Evolutionary conservation across 2,329 filamentous ascomycete species (phyloP).

Genomic region (Penicillium sp.): DNA sequence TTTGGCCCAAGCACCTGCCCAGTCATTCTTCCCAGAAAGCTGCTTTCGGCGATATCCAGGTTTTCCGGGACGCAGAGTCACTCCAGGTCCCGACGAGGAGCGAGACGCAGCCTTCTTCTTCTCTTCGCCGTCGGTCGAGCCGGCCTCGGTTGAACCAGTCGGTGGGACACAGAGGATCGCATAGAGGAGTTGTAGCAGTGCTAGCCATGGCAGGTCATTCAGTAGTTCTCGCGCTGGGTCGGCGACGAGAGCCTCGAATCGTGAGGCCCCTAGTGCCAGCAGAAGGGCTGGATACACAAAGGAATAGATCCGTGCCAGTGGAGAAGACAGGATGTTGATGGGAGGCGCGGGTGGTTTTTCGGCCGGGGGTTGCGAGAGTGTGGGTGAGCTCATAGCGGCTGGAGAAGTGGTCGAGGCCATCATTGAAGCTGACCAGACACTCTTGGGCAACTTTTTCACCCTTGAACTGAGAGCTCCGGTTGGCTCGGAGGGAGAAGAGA

Average conservation of each 20-base stretch:
- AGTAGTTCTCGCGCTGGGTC: constrained; percentile 70
- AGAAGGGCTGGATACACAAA: constrained; percentile 71
- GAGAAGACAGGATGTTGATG: constrained; percentile 52
- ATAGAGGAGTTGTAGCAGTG: constrained; percentile 65
- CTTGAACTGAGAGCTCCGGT: constrained; percentile 13
- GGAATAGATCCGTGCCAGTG: constrained; percentile 60
- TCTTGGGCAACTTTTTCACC: background rate
- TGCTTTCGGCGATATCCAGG: constrained; percentile 29
- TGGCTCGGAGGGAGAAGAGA: constrained; percentile 13
- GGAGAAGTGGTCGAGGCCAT: constrained; percentile 23
- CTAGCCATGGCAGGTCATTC: constrained; percentile 64
- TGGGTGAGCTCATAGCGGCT: constrained; percentile 7
- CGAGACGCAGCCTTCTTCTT: constrained; percentile 24
- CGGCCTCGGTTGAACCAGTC: constrained; percentile 42
- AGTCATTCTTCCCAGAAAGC: constrained; percentile 17
- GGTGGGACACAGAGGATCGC: constrained; percentile 63
- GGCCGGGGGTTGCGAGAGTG: constrained; percentile 16
- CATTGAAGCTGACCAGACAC: constrained; percentile 12
- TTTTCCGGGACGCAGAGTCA: constrained; percentile 22
- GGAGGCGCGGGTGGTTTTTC: constrained; percentile 42
- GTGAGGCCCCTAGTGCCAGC: constrained; percentile 64
- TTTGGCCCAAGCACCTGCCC: constrained; percentile 25
- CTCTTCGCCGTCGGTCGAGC: constrained; percentile 12
- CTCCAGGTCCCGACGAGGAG: constrained; percentile 9
- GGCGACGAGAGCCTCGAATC: constrained; percentile 69